Conservation (phyloP, 1,139 yeast species). For the Debaryomycetaceae sp. region DNA sequence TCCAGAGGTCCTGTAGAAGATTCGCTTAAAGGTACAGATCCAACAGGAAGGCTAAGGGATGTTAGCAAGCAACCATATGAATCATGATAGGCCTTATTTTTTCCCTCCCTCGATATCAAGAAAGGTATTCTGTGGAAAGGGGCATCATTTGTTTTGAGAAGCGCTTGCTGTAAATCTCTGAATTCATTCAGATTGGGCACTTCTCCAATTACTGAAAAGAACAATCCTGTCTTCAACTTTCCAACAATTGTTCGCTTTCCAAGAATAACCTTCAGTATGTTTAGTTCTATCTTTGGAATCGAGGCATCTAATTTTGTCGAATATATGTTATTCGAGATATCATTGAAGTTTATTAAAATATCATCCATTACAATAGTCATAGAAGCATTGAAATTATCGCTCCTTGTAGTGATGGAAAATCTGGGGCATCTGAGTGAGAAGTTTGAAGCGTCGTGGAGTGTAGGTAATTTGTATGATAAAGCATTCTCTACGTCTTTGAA, state of each 20-base stretch:
- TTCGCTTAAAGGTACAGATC: conserved; percentile 56
- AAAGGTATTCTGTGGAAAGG: conserved; percentile 81
- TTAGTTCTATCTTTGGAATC: conserved; percentile 43
- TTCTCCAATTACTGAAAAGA: conserved; percentile 57
- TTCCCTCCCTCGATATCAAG: conserved; percentile 49
- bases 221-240: conserved; percentile 51
- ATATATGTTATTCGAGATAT: conserved; percentile 66
- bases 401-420: conserved; percentile 22
- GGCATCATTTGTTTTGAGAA: conserved; percentile 69
- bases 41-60: conserved; percentile 61
- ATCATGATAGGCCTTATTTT: conserved; percentile 43
- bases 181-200: conserved; percentile 47
- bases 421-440: conserved; percentile 46
- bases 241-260: conserved; percentile 19
- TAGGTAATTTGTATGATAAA: conserved; percentile 52
- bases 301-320: conserved; percentile 51
- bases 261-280: conserved; percentile 19
- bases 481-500: conserved; percentile 75
- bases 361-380: conserved; percentile 24
- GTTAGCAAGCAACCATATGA: conserved; percentile 55
- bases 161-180: conserved; percentile 56
- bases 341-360: conserved; percentile 53
- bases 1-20: neutral
- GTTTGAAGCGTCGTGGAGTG: conserved; percentile 66
- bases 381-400: conserved; percentile 14